Conservation (phyloP, 495 filamentous ascomycete species). For the Hypoxylon lenormandii region DNA sequence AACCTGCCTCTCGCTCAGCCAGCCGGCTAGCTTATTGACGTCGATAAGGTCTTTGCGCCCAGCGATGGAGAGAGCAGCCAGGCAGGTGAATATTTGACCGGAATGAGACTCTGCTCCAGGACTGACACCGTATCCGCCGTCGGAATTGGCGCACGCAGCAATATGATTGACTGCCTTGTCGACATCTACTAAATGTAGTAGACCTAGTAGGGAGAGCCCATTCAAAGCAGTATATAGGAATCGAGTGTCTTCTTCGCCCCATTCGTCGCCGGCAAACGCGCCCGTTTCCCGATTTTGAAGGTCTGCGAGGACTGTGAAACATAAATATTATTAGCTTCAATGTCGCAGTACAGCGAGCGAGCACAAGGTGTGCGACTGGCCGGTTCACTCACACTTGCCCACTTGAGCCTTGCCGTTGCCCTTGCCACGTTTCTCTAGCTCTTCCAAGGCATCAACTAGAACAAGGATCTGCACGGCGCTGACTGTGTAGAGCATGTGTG, state of each 20-base stretch:
- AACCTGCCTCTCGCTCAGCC: slow-evolving; percentile 93
- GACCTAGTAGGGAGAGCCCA: slow-evolving; percentile 81
- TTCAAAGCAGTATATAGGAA: slow-evolving; percentile 92
- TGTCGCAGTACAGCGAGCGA: slow-evolving; percentile 18
- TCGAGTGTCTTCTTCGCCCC: slow-evolving; percentile 94
- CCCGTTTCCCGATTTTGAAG: slow-evolving; percentile 85
- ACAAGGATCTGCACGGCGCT: slow-evolving; percentile 92
- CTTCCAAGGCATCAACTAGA: slow-evolving; percentile 83
- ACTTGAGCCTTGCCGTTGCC: slow-evolving; percentile 79
- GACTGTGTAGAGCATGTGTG: slow-evolving; percentile 93
- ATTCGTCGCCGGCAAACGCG: slow-evolving; percentile 91
- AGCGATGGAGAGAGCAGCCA: slow-evolving; percentile 87
- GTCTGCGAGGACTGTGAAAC: slow-evolving; percentile 74
- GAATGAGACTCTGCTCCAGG: slow-evolving; percentile 93
- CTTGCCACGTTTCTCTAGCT: slow-evolving; percentile 76
- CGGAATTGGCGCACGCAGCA: slow-evolving; percentile 84
- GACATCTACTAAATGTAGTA: slow-evolving; percentile 78
- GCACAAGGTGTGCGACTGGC: neutral
- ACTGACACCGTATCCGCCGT: slow-evolving; percentile 88
- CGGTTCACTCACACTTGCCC: slow-evolving; percentile 72
- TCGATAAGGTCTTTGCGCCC: slow-evolving; percentile 85
- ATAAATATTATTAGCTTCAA: slow-evolving; percentile 31
- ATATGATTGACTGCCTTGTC: slow-evolving; percentile 81
- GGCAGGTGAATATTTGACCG: slow-evolving; percentile 93
- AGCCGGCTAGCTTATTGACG: slow-evolving; percentile 80